Base-by-base conservation (phyloP, 2,329 filamentous ascomycete species). In the Hypoxylon sp. region DNA sequence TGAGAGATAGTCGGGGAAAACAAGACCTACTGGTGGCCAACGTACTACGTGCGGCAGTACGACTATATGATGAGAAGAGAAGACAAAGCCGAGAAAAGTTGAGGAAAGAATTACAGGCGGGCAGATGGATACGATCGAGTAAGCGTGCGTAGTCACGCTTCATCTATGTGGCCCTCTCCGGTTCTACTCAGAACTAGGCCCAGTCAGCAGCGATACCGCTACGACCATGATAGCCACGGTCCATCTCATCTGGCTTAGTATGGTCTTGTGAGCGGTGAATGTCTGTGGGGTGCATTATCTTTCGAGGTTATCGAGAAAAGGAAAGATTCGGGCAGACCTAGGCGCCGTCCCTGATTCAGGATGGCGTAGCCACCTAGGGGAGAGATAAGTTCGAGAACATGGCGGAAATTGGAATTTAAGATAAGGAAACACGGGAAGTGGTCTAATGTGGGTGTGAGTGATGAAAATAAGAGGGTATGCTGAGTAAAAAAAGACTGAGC, bases 121-220 rank as follows among this genome's bases (percentile, higher is more conserved):
- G 42, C 48, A 65, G 24, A 68, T 65, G 61, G 62, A 69, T 58
- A 67, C 51, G 46, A 62, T 70, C 68, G 65, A 70, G 62, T 68
- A 68, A 72, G 69, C 67, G 46, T 33, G 69, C 67, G 46, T 33
- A 66, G 53, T 65, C 55, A 67, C 50, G 39, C 57, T 67, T n/a
- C 31, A 65, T 39, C 50, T 5, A 54, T 65, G 14, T 62, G 47
- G 26, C 29, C 26, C 33, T 53, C 50, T 69, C 66, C 46, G 63
- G 29, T 63, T 66, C 58, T 70, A 65, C 65, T 51, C 47, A 63
- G 42, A 54, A 63, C 51, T 57, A 67, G 26, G 33, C 42, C 33
- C 47, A 50, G 66, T 62, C 56, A 66, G 62, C 65, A 65, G 66
- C 66, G 66, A 71, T 64, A 71, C 63, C 69, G 69, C 65, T 61